Evolutionary conservation across 2,329 filamentous ascomycete species (phyloP).

Genomic region (Thelonectria blattea): DNA sequence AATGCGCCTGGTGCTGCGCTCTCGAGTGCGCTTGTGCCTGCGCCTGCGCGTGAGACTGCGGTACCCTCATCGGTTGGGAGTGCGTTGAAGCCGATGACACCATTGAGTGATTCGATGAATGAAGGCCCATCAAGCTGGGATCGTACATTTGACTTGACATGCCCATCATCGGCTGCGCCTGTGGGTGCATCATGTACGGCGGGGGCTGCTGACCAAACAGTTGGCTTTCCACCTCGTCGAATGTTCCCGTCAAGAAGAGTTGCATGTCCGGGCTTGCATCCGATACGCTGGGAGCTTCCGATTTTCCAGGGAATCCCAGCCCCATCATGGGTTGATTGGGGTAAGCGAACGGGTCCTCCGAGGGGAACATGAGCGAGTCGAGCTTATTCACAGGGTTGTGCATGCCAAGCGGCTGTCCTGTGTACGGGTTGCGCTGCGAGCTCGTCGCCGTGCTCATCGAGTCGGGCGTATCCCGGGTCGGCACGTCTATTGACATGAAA

Average conservation of each 20-base stretch:
- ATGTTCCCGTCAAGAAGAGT: constrained; percentile 59
- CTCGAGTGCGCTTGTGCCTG: constrained; percentile 33
- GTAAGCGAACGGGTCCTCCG: constrained; percentile 79
- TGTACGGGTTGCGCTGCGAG: constrained; percentile 45
- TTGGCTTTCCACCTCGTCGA: constrained; percentile 75
- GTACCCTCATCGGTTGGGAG: constrained; percentile 26
- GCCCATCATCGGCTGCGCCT: constrained; percentile 50
- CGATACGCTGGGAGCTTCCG: constrained; percentile 43
- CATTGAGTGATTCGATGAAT: constrained; percentile 29
- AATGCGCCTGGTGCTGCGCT: constrained; percentile 34
- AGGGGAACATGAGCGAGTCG: constrained; percentile 81
- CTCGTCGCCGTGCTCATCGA: constrained; percentile 51
- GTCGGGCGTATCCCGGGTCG: constrained; percentile 50
- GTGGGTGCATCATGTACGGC: constrained; percentile 66
- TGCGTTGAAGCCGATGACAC: constrained; percentile 21
- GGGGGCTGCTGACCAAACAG: constrained; percentile 73
- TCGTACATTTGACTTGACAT: constrained; percentile 53
- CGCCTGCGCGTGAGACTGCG: constrained; percentile 40
- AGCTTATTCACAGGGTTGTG: constrained; percentile 68
- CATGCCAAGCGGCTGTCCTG: constrained; percentile 41
- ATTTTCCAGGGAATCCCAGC: constrained; percentile 50
- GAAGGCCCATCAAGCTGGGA: constrained; percentile 52
- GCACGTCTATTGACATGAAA: constrained; percentile 53
- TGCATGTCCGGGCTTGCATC: constrained; percentile 46
- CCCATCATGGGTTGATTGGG: constrained; percentile 77